Evolutionary conservation across 1,284 basidiomycete genomes (phyloP).

Genomic region (Clitocybe nebularis): DNA sequence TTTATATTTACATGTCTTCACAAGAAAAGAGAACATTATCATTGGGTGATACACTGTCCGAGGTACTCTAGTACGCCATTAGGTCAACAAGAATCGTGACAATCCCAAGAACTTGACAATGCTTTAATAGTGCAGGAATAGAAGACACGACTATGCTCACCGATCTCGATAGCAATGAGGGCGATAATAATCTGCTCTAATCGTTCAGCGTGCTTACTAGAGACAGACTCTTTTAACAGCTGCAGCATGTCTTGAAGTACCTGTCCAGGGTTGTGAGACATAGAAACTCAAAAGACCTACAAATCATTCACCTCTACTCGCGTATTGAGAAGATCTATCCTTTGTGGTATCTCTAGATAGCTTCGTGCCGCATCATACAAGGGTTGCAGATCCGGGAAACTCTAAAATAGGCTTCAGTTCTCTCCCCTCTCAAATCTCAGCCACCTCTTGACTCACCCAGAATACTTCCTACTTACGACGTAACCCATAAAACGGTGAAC

Average conservation of each 20-base stretch:
- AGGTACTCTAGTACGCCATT: conserved; percentile 27
- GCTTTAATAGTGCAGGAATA: too few species aligned
- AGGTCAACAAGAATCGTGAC: conserved; percentile 44
- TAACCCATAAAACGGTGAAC: conserved; percentile 8
- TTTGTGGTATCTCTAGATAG: conserved; percentile 93
- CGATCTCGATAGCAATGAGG: conserved; percentile 87
- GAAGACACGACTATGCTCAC: too few species aligned
- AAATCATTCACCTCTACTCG: conserved; percentile 86
- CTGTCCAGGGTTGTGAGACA: conserved; percentile 31
- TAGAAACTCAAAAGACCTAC: background rate
- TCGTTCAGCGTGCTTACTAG: conserved; percentile 86
- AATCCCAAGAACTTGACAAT: conserved; percentile 36
- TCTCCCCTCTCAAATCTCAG: too few species aligned
- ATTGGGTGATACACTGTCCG: background rate
- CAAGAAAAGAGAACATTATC: too few species aligned
- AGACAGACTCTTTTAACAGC: conserved; percentile 92
- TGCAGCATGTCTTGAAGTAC: conserved; percentile 97
- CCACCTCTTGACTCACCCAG: conserved; percentile 57
- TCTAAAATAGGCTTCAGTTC: conserved; percentile 39
- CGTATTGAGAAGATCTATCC: conserved; percentile 90
- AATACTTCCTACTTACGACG: conserved; percentile 72
- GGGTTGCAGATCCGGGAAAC: conserved; percentile 91
- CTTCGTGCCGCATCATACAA: conserved; percentile 90
- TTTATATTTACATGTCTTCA: too few species aligned
- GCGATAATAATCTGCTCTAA: conserved; percentile 95